Conservation (phyloP, 768 basidiomycete species). For the Suillus americanus region DNA sequence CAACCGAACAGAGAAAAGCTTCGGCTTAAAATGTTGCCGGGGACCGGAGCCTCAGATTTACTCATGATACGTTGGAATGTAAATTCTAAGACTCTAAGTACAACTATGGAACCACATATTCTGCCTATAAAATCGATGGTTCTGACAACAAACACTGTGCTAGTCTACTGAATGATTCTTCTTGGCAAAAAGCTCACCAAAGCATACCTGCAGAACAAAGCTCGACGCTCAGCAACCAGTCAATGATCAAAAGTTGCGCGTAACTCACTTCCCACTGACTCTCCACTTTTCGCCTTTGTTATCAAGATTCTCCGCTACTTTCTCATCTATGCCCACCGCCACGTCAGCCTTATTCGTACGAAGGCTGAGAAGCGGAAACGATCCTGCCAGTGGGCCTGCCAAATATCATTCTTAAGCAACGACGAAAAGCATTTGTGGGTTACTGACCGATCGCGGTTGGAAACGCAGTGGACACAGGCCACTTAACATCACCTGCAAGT, state of each 20-base stretch:
- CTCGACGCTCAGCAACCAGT: slow-evolving; percentile 11
- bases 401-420: not conserved
- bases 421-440: not conserved
- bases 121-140: not conserved
- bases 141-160: not conserved
- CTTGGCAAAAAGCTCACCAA: slow-evolving; percentile 32
- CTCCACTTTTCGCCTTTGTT: slow-evolving; percentile 70
- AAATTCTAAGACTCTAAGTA: not conserved
- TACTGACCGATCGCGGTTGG: slow-evolving; percentile 63
- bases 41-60: not conserved
- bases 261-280: slow-evolving; percentile 68
- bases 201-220: slow-evolving; percentile 22
- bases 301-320: slow-evolving; percentile 68
- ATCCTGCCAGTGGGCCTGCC: slow-evolving; percentile 72
- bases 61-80: not conserved
- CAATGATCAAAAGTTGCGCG: not conserved
- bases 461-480: slow-evolving; percentile 83
- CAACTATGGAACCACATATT: not conserved
- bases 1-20: not conserved
- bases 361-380: slow-evolving; percentile 80
- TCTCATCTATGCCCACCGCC: slow-evolving; percentile 73
- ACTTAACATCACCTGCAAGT: slow-evolving; percentile 83
- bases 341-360: slow-evolving; percentile 97
- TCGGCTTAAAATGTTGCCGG: not conserved
- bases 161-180: not conserved